phyloP scores from a whole-genome alignment of 768 basidiomycete species.

The Symmetrospora coprosmae region DNA sequence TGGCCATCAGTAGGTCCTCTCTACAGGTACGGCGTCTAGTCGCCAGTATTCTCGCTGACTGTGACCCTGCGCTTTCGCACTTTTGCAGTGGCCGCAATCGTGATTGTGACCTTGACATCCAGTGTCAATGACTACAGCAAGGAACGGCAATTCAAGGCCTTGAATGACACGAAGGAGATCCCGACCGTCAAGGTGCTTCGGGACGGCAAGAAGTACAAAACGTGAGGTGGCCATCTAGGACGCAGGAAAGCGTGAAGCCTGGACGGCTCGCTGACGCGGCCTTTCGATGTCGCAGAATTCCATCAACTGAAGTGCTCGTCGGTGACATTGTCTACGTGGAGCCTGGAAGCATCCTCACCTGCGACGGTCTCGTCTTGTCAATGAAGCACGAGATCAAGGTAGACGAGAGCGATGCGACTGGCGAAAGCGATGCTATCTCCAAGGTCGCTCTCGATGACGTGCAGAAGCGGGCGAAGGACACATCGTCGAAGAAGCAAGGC shows the following conservation, averaged over 20 bases:
- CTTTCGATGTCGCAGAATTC: neutral
- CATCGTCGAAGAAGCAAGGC: neutral
- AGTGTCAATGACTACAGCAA: slow-evolving; percentile 87
- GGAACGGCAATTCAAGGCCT: slow-evolving; percentile 74
- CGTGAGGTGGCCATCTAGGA: neutral
- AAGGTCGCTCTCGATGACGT: neutral
- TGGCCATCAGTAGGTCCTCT: slow-evolving; percentile 47
- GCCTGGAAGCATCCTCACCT: slow-evolving; percentile 12
- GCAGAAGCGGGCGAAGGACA: neutral
- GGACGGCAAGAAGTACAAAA: slow-evolving; percentile 40
- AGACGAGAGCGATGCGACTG: slow-evolving; percentile 20
- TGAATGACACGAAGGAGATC: slow-evolving; percentile 90
- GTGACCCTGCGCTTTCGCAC: slow-evolving; percentile 58
- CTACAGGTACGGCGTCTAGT: too few species aligned
- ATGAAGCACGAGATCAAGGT: neutral
- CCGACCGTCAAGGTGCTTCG: slow-evolving; percentile 71
- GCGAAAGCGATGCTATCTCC: slow-evolving; percentile 16
- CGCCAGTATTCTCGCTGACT: neutral
- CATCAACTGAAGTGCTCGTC: slow-evolving; percentile 14
- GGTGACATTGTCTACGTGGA: slow-evolving; percentile 16
- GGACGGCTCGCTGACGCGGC: neutral
- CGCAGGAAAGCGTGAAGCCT: too few species aligned
- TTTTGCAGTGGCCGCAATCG: slow-evolving; percentile 37
- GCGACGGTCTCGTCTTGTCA: slow-evolving; percentile 15
- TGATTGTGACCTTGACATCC: slow-evolving; percentile 41